Conservation (phyloP, 768 basidiomycete genomes). For the Panus rudis region DNA sequence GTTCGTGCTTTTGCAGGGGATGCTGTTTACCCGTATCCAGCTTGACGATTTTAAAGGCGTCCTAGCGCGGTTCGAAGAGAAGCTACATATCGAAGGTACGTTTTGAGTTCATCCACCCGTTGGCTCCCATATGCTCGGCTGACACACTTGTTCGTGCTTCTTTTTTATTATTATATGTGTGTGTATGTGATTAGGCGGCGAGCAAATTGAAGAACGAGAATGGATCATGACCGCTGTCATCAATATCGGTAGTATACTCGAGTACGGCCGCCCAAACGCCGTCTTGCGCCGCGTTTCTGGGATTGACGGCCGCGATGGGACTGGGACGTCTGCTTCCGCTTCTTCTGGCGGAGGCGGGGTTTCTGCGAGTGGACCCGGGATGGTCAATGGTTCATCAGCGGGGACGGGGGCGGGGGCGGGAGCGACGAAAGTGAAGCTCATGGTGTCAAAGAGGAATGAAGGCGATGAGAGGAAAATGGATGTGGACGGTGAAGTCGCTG, state of each 20-base stretch:
- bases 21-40: constrained; percentile 94
- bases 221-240: constrained; percentile 97
- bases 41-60: constrained; percentile 86
- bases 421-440: constrained; percentile 28
- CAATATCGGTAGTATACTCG: constrained; percentile 76
- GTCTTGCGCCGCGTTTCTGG: constrained; percentile 60
- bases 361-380: constrained; percentile 37
- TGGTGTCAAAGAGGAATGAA: constrained; percentile 27
- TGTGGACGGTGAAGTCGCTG: constrained; percentile 43
- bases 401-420: too few species aligned
- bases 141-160: not conserved
- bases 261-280: constrained; percentile 77
- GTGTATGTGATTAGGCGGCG: constrained; percentile 15
- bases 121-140: not conserved
- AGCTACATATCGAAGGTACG: constrained; percentile 63
- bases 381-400: constrained; percentile 45
- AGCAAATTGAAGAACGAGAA: constrained; percentile 68
- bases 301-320: constrained; percentile 25
- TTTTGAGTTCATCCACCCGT: too few species aligned
- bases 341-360: too few species aligned
- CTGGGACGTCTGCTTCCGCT: too few species aligned
- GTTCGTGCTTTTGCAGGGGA: constrained; percentile 90
- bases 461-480: constrained; percentile 55
- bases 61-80: constrained; percentile 80
- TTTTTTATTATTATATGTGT: not conserved